Evolutionary conservation across 495 filamentous ascomycete genomes (phyloP).

Genomic region (Copromyces sp.): DNA sequence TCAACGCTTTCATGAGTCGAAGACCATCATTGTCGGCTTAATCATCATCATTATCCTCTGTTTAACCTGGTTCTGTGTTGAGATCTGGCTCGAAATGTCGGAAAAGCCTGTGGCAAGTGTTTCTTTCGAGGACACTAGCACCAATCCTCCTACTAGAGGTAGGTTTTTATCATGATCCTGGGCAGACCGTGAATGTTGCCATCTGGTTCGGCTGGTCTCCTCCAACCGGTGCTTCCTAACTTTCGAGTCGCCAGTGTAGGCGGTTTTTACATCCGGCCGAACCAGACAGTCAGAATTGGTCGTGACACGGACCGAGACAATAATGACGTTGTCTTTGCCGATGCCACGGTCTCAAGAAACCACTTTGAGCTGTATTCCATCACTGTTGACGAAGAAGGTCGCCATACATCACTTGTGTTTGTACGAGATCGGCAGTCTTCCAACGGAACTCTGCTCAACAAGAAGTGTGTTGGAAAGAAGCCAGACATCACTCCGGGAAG

Average conservation of each 20-base stretch:
- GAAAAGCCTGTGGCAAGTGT: slow-evolving; percentile 2
- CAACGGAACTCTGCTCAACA: slow-evolving; percentile 48
- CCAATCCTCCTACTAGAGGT: slow-evolving; percentile 6
- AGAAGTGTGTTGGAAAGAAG: slow-evolving; percentile 29
- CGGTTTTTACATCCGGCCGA: slow-evolving; percentile 11
- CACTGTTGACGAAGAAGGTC: slow-evolving; percentile 29
- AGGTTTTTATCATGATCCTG: neutral
- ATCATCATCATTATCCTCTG: neutral
- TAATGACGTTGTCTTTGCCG: slow-evolving; percentile 31
- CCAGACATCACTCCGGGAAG: slow-evolving; percentile 23
- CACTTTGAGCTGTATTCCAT: slow-evolving; percentile 56
- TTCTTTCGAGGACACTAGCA: slow-evolving; percentile 9
- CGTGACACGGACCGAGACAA: slow-evolving; percentile 20
- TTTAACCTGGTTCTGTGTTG: neutral
- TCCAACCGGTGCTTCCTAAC: neutral
- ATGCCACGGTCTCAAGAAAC: slow-evolving; percentile 42
- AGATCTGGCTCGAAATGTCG: neutral
- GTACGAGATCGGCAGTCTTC: slow-evolving; percentile 47
- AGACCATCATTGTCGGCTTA: neutral
- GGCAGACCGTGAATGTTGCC: neutral
- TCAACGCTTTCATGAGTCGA: neutral
- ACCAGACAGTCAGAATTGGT: slow-evolving; percentile 26
- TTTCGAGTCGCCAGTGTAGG: neutral
- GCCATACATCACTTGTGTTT: slow-evolving; percentile 44
- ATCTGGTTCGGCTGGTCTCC: neutral